A percentile compares a stretch with the other conserved stretches of the same genome.
These are phyloP conservation scores for Phytophthora pluvialis DNA, from an alignment of 352 stramenopile genomes.

Conservation along the genomic window DNA sequence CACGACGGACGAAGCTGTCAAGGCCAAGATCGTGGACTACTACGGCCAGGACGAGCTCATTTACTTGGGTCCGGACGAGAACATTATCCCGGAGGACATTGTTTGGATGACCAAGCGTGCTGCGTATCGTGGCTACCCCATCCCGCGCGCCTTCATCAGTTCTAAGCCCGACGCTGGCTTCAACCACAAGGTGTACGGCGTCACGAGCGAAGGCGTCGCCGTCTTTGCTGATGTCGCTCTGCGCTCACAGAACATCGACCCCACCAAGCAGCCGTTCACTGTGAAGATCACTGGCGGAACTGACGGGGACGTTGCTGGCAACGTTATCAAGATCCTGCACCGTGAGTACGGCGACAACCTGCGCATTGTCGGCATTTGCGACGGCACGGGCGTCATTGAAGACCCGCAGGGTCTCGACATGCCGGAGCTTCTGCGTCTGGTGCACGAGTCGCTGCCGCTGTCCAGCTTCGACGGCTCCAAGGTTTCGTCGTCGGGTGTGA, in stretches of 20 bases:
- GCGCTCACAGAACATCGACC: conserved; percentile 81
- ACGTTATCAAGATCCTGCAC: conserved; percentile 98
- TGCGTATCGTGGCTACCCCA: conserved; percentile 77
- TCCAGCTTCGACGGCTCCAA: conserved; percentile 69
- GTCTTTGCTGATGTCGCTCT: conserved; percentile 83
- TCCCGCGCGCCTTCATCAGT: conserved; percentile 86
- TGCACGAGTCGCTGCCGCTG: conserved; percentile 92
- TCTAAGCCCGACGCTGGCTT: conserved; percentile 87
- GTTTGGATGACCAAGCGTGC: conserved; percentile 88
- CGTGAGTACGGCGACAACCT: conserved; percentile 94
- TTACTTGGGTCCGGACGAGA: conserved; percentile 85
- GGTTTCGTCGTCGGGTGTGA: conserved; percentile 57
- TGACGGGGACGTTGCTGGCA: conserved; percentile 97
- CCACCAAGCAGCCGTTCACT: conserved; percentile 73
- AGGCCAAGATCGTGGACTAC: conserved; percentile 78
- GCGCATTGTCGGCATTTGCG: conserved; percentile 92
- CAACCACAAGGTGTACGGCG: conserved; percentile 89
- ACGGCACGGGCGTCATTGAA: conserved; percentile 95
- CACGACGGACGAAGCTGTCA: conserved; percentile 74
- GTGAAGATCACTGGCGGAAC: conserved; percentile 94
- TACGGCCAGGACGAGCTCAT: conserved; percentile 88
- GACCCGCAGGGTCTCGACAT: conserved; percentile 96
- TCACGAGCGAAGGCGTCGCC: conserved; percentile 84
- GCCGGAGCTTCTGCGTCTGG: conserved; percentile 94
- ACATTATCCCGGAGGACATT: conserved; percentile 81